phyloP scores from a whole-genome alignment of 2,329 filamentous ascomycete species.

The Epichloe festucae region DNA sequence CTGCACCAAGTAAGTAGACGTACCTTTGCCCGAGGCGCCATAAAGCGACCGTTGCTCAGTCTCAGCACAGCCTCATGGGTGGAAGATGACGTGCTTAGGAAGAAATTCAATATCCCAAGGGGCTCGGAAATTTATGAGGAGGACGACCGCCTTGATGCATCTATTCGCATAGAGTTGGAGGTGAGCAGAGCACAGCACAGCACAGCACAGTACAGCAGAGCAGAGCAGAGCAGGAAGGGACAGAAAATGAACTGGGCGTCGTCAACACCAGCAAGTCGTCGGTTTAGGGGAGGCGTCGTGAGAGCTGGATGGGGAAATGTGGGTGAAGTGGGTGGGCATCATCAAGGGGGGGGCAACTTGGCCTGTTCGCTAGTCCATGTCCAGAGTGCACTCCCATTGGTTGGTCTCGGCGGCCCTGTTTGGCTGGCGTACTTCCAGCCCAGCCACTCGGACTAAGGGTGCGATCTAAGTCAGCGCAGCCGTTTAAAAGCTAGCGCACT shows the following conservation, averaged over 20 bases:
- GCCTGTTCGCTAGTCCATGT: too few species aligned
- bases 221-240: too few species aligned
- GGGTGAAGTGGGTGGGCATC: too few species aligned
- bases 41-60: neutral
- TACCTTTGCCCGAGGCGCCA: slow-evolving; percentile 1
- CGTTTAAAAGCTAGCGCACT: too few species aligned
- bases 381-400: too few species aligned
- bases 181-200: neutral
- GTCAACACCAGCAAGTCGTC: neutral
- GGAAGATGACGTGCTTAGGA: neutral
- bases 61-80: slow-evolving; percentile 1
- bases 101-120: neutral
- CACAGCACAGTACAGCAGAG: too few species aligned
- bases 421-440: too few species aligned
- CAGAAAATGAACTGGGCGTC: too few species aligned
- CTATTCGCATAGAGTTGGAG: neutral
- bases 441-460: too few species aligned
- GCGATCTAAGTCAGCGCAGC: too few species aligned
- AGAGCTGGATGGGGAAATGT: neutral
- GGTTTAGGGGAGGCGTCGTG: neutral
- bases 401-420: too few species aligned
- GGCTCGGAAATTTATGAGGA: neutral
- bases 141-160: neutral
- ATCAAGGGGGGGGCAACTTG: too few species aligned
- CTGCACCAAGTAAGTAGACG: neutral